These are phyloP conservation scores for Colletotrichum sp. DNA, from an alignment of 2,329 filamentous ascomycete genomes.

Conservation along the genomic window DNA sequence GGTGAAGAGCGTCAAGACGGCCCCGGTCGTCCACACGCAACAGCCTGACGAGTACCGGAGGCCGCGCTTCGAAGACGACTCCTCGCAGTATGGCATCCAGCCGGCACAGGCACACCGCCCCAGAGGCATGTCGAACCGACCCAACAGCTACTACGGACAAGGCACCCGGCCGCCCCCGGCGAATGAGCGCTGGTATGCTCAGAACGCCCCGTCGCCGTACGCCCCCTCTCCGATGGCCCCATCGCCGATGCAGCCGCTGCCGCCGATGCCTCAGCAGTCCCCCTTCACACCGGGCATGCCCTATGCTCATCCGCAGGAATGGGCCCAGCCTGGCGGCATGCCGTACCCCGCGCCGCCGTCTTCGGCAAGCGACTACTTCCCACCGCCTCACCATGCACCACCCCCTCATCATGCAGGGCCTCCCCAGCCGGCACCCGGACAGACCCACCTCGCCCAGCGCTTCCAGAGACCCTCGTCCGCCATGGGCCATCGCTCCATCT, in stretches of 20 bases:
- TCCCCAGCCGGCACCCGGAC: slow-evolving; percentile 13
- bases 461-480: slow-evolving; percentile 38
- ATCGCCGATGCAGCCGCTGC: background rate
- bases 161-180: slow-evolving; percentile 20
- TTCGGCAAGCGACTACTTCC: slow-evolving; percentile 16
- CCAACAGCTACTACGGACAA: slow-evolving; percentile 21
- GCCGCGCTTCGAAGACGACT: slow-evolving; percentile 31
- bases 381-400: slow-evolving; percentile 10
- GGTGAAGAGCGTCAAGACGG: slow-evolving; percentile 41
- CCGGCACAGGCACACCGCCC: slow-evolving; percentile 29
- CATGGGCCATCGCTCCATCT: slow-evolving; percentile 41
- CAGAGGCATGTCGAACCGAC: slow-evolving; percentile 17
- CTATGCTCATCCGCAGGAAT: background rate
- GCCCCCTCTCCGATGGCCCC: background rate
- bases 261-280: background rate
- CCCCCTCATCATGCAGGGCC: slow-evolving; percentile 14
- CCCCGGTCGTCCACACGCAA: slow-evolving; percentile 27
- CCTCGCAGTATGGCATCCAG: slow-evolving; percentile 42
- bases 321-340: background rate
- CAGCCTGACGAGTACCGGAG: slow-evolving; percentile 27
- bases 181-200: slow-evolving; percentile 21
- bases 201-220: background rate
- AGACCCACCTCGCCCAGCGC: slow-evolving; percentile 22
- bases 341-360: slow-evolving; percentile 3
- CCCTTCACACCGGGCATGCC: slow-evolving; percentile 5